phyloP scores from a whole-genome alignment of 768 basidiomycete genomes.

The Suillus luteus region DNA sequence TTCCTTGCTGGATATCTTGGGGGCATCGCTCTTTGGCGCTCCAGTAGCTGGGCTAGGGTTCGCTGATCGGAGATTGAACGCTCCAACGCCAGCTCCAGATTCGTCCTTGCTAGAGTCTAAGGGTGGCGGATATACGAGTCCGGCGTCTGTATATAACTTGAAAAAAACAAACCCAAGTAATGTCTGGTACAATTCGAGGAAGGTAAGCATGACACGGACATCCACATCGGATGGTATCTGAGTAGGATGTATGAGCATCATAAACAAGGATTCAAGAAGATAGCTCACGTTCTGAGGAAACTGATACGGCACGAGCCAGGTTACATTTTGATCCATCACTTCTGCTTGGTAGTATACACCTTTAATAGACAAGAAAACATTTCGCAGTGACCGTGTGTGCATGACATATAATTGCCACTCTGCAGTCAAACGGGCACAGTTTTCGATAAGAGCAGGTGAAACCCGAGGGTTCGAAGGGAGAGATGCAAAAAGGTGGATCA shows the following conservation, averaged over 20 bases:
- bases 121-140: conserved; percentile 94
- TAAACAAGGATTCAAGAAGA: conserved; percentile 8
- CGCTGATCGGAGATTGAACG: conserved; percentile 72
- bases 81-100: conserved; percentile 83
- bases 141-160: conserved; percentile 95
- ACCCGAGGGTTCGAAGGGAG: conserved; percentile 86
- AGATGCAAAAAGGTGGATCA: conserved; percentile 90
- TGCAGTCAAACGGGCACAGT: conserved; percentile 85
- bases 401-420: conserved; percentile 98
- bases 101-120: conserved; percentile 84
- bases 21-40: conserved; percentile 21
- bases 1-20: conserved; percentile 56
- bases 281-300: conserved; percentile 87
- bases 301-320: conserved; percentile 96
- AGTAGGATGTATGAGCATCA: conserved; percentile 15
- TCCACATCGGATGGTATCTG: conserved; percentile 96
- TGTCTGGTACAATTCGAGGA: conserved; percentile 97
- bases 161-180: conserved; percentile 94
- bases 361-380: conserved; percentile 95
- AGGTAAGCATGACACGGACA: conserved; percentile 96
- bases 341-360: conserved; percentile 98
- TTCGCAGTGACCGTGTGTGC: conserved; percentile 80
- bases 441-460: conserved; percentile 81
- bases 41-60: conserved; percentile 26
- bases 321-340: conserved; percentile 88